Evolutionary conservation across 2,329 filamentous ascomycete genomes (phyloP), one percentile per base, ranked within the genome.

Genomic region (Lizonia empirigonia): DNA sequence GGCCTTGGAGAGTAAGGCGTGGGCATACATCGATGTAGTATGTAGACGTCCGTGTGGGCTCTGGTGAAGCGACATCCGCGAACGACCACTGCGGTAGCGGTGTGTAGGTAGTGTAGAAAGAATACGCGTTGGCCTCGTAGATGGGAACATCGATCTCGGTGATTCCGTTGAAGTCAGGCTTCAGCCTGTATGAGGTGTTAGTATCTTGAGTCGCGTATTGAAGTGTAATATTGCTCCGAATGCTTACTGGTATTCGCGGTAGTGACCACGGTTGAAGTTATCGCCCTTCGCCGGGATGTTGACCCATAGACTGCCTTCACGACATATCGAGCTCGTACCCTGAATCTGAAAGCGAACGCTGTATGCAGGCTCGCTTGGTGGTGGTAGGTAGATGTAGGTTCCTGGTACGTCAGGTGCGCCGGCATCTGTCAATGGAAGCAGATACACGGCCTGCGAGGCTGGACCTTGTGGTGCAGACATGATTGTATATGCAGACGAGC

Each of bases 1-100:
- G 79, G 47, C 87, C 86, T 46, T 90, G 87, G 50, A 97, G 82
- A 9, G 81, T 84, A 60, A 99, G 80, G 23, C 82, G 83, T 0
- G 95, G 94, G 15, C 89, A 89, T 30, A 99, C 90, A 82, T 97
- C 92, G 70, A 99, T 90, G 77, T 97, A 97, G 79, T 93, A 93
- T 50, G 85, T 80, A 13, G 85, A 82, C 0, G 93, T 96, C 69
- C 83, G 83, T 40, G 87, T 87, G 41, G 83, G 80, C 27, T 80
- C 72, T n/a, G 79, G 68, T 29, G 77, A 74, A 7, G 78, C 70
- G 24, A 78, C 71, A 33, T 81, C 77, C 37, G 84, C 80, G 22
- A 84, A 81, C 10, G 88, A 84, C 69, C 92, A 89, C 33, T 88
- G 82, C 8, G 94, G 94, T 13, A 97, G 83, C 58, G 92, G 90